A percentile compares a stretch with the other conserved stretches of the same genome.
Conservation (phyloP, 2,329 filamentous ascomycete genomes). For the Teratosphaeria nubilosa region DNA sequence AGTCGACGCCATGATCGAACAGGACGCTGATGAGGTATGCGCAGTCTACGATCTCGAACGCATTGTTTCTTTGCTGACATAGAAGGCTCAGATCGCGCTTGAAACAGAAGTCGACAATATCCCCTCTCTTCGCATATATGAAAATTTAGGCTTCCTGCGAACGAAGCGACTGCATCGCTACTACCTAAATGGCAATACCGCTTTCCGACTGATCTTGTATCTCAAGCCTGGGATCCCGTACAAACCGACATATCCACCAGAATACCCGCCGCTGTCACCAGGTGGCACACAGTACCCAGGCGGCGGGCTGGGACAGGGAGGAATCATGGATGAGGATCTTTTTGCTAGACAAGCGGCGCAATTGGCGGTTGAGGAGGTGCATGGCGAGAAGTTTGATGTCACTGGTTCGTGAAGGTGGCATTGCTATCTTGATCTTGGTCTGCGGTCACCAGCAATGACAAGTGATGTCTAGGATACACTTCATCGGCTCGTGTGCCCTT, state of each 20-base stretch:
- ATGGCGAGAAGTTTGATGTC: constrained; percentile 10
- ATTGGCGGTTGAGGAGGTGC: constrained; percentile 18
- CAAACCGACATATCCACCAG: constrained; percentile 25
- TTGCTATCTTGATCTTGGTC: too few relatives aligned
- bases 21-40: constrained; percentile 68
- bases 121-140: constrained; percentile 84
- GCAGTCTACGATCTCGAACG: not conserved
- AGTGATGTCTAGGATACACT: too few relatives aligned
- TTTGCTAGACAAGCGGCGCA: constrained; percentile 20
- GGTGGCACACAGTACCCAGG: not conserved
- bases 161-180: constrained; percentile 92
- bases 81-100: constrained; percentile 57
- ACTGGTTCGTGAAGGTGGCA: not conserved
- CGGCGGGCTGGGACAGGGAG: constrained; percentile 4
- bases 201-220: constrained; percentile 77
- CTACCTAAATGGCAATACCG: constrained; percentile 92
- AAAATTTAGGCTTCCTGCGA: constrained; percentile 79
- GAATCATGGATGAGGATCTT: constrained; percentile 14
- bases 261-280: constrained; percentile 11
- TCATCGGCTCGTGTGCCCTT: too few relatives aligned
- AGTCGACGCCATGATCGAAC: constrained; percentile 78
- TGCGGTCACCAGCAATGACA: too few relatives aligned
- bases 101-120: constrained; percentile 93
- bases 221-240: constrained; percentile 52
- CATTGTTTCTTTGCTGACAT: not conserved